Base-by-base conservation (phyloP, 805 yeast genomes). In the Saturnispora sekii region DNA sequence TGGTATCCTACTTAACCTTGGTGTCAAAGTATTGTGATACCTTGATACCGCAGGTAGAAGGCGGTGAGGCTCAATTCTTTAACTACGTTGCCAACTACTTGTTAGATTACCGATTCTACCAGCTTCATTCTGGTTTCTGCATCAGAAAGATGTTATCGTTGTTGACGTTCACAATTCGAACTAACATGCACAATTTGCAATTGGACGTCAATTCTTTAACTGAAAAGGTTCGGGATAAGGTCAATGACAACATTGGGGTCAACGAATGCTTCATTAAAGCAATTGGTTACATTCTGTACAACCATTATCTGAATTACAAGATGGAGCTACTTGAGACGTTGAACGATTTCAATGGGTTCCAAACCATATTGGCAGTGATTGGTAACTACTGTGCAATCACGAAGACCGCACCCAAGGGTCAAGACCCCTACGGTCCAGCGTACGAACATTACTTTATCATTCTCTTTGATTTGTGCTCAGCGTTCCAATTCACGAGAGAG, bases 401-500 rank as follows among this genome's bases (percentile, higher is more conserved):
- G 18, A 75, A 74, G 1, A 67, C 71, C 34, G 30, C 17, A 14
- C 55, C 65, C 3, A 56, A 71, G 12, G 48, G 47, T 30, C 54
- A 50, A 5, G 61, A 59, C 38, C 57, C 57, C n/a, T 57, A 48
- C 34, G 45, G 48, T 3, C 12, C 31, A 2, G 54, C 48, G 14
- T 64, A 62, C 43, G 45, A 51, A 1, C 55, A 55, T 38, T 62
- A 72, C 46, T 56, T 79, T 55, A 79, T 74, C 51, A 59, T 81
- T 16, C 53, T 77, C 42, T 79, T 68, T 56, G 81, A 77, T 52
- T 58, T 77, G 49, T 72, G 82, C 57, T 69, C 73, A 49, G 69
- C 67, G 30, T 67, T 70, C 47, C 70, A 75, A 48, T 58, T 79
- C 33, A 31, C 32, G 10, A n/a, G 32, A 3, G 61, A 62, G 1